A percentile compares a stretch with the other conserved stretches of the same genome.
Conservation (phyloP, 345 rosid species). For the Isatis tinctoria region DNA sequence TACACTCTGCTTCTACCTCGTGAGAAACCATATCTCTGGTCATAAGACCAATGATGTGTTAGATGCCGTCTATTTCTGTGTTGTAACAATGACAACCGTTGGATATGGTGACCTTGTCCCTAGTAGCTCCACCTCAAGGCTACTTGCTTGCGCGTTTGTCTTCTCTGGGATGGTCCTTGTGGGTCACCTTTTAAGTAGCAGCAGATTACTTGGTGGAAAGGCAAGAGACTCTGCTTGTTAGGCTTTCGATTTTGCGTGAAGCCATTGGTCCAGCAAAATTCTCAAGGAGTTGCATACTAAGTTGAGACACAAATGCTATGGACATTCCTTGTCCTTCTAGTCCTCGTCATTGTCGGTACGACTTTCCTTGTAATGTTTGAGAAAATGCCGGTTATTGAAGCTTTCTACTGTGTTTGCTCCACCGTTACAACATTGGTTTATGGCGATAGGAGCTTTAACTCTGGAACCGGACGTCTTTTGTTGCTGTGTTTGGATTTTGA, state of each 20-base stretch:
- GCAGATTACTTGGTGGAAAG: conserved; percentile 79
- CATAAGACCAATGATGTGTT: conserved; percentile 54
- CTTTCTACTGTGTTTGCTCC: conserved; percentile 79
- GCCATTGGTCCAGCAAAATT: conserved; percentile 38
- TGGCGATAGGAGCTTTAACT: conserved; percentile 77
- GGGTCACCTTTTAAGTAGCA: conserved; percentile 58
- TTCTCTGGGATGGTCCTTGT: conserved; percentile 71
- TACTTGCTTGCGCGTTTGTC: conserved; percentile 75
- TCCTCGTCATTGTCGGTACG: conserved; percentile 49
- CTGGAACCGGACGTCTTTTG: conserved; percentile 51
- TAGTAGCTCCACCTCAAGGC: conserved; percentile 40
- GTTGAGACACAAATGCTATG: conserved; percentile 51
- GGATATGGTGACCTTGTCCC: conserved; percentile 97
- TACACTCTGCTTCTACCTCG: conserved; percentile 51
- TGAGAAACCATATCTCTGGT: conserved; percentile 56
- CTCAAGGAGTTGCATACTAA: conserved; percentile 53
- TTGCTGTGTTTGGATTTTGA: conserved; percentile 71
- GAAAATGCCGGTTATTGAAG: conserved; percentile 43
- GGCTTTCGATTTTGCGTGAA: conserved; percentile 46
- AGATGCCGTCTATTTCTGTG: conserved; percentile 75
- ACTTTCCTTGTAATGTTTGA: conserved; percentile 44
- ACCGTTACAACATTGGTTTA: conserved; percentile 83
- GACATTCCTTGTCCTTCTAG: conserved; percentile 33
- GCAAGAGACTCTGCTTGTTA: conserved; percentile 74
- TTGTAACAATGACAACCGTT: conserved; percentile 90